Evolutionary conservation across 805 yeast species (phyloP), one percentile per base, ranked within the genome.

Genomic region (Sugiyamaella chiloensis): DNA sequence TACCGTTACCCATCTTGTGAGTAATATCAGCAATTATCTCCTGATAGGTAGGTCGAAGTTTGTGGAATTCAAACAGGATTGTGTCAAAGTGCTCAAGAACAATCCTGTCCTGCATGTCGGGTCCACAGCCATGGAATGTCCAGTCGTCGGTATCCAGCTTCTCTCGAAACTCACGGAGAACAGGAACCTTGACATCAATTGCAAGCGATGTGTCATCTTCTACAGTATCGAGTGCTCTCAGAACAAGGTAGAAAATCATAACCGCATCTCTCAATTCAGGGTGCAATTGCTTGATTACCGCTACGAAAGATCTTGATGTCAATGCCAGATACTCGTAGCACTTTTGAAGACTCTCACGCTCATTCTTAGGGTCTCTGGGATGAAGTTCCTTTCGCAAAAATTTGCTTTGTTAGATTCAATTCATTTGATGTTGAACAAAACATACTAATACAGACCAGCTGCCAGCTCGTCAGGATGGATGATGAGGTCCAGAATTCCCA

Each of bases 191-290:
- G 51, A 80, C 58, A 17, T 74, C 72, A 4, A 85, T 81, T 52
- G 79, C 83, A 50, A 93, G 70, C 6, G 93, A 78, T 95, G 89
- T 89, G 65, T 93, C 98, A 66, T 93, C 99, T 66, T 93, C 99
- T 47, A 93, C 76, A 1, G 99, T 93, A 63, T 93, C 99, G 59
- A 93, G 76, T 1, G 96, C 99, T 52, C 99, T 78, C 54, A 93
- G 70, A 19, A 89, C 75, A 47, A 93, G 67, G 66, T 93, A 93
- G 68, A 93, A 93, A 4, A 93, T 51, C 89, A 81, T 82, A 52
- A 70, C 35, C 0, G 85, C 86, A 54, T 81, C 81, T 55, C 96
- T 78, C 54, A 93, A 71, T 60, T 89, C 96, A 0, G 97, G 97
- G 63, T 88, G 84, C 51, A 93, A 75, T 64, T 93, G 96, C 72